Percentiles rank a stretch among this genome's conserved stretches.
Conservation (phyloP, 768 basidiomycete genomes). For the Coprinopsis strossmayeri region DNA sequence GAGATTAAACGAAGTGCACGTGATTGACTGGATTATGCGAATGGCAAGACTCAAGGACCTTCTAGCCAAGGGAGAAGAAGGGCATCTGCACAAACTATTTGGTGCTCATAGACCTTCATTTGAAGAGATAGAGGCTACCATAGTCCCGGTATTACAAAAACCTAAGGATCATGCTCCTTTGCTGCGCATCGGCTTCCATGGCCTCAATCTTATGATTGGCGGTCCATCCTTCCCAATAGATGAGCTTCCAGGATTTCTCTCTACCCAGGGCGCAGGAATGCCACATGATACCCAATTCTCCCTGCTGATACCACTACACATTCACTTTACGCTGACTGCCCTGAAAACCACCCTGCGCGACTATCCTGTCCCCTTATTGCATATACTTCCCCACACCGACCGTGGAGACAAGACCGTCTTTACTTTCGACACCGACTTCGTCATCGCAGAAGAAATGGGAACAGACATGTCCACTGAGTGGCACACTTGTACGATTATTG, state of each 20-base stretch:
- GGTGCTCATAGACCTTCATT: conserved; percentile 24
- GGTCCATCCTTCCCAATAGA: conserved; percentile 53
- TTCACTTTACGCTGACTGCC: conserved; percentile 61
- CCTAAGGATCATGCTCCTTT: conserved; percentile 50
- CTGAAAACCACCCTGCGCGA: conserved; percentile 67
- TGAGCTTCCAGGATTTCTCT: conserved; percentile 55
- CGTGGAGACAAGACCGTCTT: conserved; percentile 35
- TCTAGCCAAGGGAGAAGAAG: conserved; percentile 43
- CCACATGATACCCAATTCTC: conserved; percentile 69
- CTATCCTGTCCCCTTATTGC: conserved; percentile 82
- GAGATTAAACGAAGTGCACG: conserved; percentile 63
- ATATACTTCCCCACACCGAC: conserved; percentile 49
- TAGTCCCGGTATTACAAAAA: conserved; percentile 31
- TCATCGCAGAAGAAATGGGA: conserved; percentile 85
- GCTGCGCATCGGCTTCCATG: conserved; percentile 55
- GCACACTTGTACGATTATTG: conserved; percentile 61
- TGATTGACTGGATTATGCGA: conserved; percentile 65
- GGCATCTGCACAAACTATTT: conserved; percentile 37
- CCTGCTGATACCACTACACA: conserved; percentile 75
- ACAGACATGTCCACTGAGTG: conserved; percentile 60
- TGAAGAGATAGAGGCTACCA: conserved; percentile 31
- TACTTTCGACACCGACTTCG: conserved; percentile 69
- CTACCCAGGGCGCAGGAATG: conserved; percentile 60
- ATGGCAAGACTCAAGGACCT: conserved; percentile 39
- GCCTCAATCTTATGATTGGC: conserved; percentile 49